Conservation (phyloP, 345 rosid species). For the Atalantia buxifolia region DNA sequence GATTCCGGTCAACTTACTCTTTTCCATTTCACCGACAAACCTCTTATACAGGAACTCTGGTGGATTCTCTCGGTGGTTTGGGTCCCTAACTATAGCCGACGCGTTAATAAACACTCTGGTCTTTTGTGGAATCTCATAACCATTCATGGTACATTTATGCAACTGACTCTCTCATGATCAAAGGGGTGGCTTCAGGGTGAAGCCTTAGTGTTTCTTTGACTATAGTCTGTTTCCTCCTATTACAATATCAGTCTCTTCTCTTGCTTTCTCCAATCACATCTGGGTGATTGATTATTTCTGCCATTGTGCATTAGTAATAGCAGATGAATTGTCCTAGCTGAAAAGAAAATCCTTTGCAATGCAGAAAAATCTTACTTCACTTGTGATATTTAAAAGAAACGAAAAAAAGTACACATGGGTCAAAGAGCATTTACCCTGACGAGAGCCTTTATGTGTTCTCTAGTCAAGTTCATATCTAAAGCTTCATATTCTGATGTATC, state of each 20-base stretch:
- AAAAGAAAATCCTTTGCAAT: constrained; percentile 45
- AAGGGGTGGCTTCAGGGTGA: constrained; percentile 56
- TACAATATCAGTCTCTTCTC: constrained; percentile 45
- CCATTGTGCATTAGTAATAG: constrained; percentile 42
- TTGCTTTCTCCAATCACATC: constrained; percentile 38
- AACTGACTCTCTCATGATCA: constrained; percentile 49
- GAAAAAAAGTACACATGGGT: too few relatives aligned
- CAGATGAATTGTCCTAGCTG: constrained; percentile 66
- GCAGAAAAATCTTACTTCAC: not conserved
- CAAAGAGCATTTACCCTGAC: too few relatives aligned
- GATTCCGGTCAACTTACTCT: constrained; percentile 14
- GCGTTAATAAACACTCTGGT: constrained; percentile 44
- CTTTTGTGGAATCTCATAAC: constrained; percentile 44
- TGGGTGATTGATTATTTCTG: constrained; percentile 68
- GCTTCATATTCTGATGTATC: too few relatives aligned
- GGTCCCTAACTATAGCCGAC: constrained; percentile 61
- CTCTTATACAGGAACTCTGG: constrained; percentile 57
- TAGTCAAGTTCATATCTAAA: too few relatives aligned
- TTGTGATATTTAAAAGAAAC: too few relatives aligned
- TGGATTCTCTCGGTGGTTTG: constrained; percentile 47
- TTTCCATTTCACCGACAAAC: constrained; percentile 25
- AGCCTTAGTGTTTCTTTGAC: constrained; percentile 62
- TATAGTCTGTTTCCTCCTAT: constrained; percentile 26
- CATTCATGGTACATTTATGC: constrained; percentile 32
- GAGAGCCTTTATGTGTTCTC: too few relatives aligned